phyloP scores from a whole-genome alignment of 352 stramenopile genomes.

The Phytophthora gonapodyides region DNA sequence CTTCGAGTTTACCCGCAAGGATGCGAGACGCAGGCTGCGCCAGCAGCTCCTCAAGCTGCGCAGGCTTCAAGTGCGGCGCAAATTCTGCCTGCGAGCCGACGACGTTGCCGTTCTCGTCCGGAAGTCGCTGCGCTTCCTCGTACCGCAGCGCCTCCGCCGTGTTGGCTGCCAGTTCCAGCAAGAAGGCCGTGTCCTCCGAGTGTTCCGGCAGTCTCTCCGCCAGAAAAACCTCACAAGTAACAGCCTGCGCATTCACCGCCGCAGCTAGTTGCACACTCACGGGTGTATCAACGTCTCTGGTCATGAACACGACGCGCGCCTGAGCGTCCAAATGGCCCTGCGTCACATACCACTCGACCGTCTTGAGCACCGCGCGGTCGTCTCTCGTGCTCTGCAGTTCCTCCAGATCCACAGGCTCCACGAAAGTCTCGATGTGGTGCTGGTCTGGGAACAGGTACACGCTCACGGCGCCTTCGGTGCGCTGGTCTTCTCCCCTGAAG shows the following conservation, averaged over 20 bases:
- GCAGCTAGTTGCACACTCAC: constrained; percentile 46
- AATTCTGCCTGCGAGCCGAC: constrained; percentile 46
- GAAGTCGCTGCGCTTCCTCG: constrained; percentile 44
- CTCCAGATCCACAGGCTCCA: constrained; percentile 44
- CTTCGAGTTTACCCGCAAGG: constrained; percentile 61
- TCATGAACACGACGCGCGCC: constrained; percentile 62
- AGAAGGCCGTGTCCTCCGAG: constrained; percentile 39
- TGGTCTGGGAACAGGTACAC: constrained; percentile 75
- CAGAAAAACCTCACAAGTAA: constrained; percentile 67
- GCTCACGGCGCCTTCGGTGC: constrained; percentile 44
- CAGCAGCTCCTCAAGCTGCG: constrained; percentile 47
- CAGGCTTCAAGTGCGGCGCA: constrained; percentile 46
- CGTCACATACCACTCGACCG: constrained; percentile 64
- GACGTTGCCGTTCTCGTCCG: constrained; percentile 33
- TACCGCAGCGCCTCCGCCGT: constrained; percentile 59
- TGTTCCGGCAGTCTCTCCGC: constrained; percentile 39
- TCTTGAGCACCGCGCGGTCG: constrained; percentile 55
- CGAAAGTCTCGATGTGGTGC: constrained; percentile 64
- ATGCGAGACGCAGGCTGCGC: constrained; percentile 30
- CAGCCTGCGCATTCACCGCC: constrained; percentile 47
- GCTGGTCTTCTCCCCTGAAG: constrained; percentile 57
- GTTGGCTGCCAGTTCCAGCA: constrained; percentile 64
- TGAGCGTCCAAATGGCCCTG: constrained; percentile 40
- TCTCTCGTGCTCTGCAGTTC: constrained; percentile 46
- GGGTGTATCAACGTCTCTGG: constrained; percentile 48